Conservation (phyloP, 768 basidiomycete species). For the Suillus plorans region DNA sequence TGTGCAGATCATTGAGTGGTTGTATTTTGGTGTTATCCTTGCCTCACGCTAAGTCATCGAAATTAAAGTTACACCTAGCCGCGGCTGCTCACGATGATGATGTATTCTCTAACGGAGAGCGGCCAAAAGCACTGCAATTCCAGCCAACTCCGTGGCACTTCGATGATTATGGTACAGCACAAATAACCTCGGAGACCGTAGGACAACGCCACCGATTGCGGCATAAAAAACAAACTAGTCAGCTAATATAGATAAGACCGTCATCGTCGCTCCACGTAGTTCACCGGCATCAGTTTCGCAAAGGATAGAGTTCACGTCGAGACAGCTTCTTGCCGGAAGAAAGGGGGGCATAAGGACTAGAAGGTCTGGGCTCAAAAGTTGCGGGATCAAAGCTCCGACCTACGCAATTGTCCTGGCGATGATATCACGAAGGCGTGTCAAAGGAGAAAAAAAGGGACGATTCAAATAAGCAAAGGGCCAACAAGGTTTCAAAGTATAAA, state of each 20-base stretch:
- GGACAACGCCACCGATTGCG: neutral
- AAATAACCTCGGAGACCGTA: slow-evolving; percentile 1
- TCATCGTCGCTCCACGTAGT: neutral
- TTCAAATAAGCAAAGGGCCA: slow-evolving; percentile 3
- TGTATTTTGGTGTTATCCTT: neutral
- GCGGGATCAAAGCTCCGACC: neutral
- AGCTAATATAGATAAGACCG: neutral
- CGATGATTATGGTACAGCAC: neutral
- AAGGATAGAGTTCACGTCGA: neutral
- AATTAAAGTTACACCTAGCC: neutral
- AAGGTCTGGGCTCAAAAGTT: neutral
- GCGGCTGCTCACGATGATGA: neutral
- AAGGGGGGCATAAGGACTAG: neutral
- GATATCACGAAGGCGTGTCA: neutral
- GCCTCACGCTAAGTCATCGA: neutral
- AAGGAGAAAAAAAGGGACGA: neutral
- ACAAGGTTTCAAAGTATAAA: slow-evolving; percentile 5
- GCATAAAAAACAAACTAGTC: neutral
- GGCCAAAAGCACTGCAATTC: neutral
- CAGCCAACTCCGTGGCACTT: neutral
- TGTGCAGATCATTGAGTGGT: neutral
- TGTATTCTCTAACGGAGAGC: neutral
- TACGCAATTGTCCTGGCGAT: neutral
- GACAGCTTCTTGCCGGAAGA: neutral
- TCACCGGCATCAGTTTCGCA: neutral